Evolutionary conservation across 495 filamentous ascomycete genomes (phyloP).

Genomic region (Annulohypoxylon nitens): DNA sequence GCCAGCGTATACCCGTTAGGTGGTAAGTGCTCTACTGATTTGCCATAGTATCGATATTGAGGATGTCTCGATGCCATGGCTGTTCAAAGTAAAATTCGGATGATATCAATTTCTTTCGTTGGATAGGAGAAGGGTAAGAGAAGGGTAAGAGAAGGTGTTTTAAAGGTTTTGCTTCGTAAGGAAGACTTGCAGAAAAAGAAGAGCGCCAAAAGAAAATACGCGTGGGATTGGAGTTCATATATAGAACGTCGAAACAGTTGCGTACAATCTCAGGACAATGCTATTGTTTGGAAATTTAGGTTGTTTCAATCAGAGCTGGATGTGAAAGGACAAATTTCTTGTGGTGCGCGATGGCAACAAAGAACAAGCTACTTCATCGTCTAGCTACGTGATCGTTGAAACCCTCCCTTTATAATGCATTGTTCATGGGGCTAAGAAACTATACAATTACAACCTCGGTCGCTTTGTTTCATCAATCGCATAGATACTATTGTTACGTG

Average conservation of each 20-base stretch:
- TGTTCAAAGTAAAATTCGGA: neutral
- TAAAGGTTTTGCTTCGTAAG: neutral
- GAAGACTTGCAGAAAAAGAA: neutral
- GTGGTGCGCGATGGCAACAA: neutral
- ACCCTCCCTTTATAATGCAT: conserved; percentile 26
- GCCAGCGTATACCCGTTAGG: conserved; percentile 38
- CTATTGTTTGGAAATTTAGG: neutral
- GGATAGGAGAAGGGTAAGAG: neutral
- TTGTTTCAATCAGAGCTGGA: neutral
- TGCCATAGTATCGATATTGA: neutral
- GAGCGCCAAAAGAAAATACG: neutral
- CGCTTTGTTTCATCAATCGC: neutral
- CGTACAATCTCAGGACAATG: neutral
- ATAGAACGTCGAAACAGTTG: neutral
- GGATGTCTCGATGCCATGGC: conserved; percentile 32
- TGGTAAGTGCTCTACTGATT: neutral
- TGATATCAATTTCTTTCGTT: neutral
- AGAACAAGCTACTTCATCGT: neutral
- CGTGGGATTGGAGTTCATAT: neutral
- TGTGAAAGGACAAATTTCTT: neutral
- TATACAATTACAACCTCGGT: neutral
- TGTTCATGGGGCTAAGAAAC: conserved; percentile 11
- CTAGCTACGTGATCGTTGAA: neutral
- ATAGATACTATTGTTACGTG: neutral
- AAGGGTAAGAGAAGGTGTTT: neutral